Evolutionary conservation across 192 early-diverging fungal species (phyloP), one percentile per base, ranked within the genome.

Genomic region (Oehlia diaphana): DNA sequence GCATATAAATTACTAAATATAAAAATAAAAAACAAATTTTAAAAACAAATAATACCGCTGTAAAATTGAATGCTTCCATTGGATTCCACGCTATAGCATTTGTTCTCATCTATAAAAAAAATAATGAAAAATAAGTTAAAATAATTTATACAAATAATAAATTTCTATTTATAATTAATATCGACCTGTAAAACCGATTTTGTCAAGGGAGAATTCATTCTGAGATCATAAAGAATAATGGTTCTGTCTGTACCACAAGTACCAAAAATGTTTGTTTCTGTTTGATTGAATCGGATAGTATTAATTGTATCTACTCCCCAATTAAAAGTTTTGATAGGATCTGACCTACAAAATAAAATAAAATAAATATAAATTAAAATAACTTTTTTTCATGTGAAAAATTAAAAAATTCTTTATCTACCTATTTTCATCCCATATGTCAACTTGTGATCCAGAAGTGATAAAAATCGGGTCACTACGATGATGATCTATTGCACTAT

Each of bases 51-150:
- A 3, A 53, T 82, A 88, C 89, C 4, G 89, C 88, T 42, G 96
- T 91, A 87, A 99, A 99, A 80, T 92, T 96, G 84, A 94, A 97
- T 7, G 98, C 96, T 82, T 98, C 96, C 96, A 99, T 98, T 6
- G 98, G 98, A 83, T 99, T 99, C 98, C 98, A 99, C 21, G 95
- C 86, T 67, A 99, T 95, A 12, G 98, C 95, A 83, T 99, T 99
- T 33, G 96, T 95, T 75, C 91, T 91, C 88, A 97, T 88, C 77
- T 92, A 80, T 21, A 21, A 10, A 72, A 10, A 72, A n/a, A 33
- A 9, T 78, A 13, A 62, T n/a, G 39, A 47, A 16, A 84, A 28
- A 63, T 14, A 79, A 3, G 70, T 74, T 19, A 64, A 19, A 23
- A 23, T 58, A 3, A 16, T 26, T 12, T 23, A 64, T n/a, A 26